A percentile compares a stretch with the other conserved stretches of the same genome.
Evolutionary conservation across 192 early-diverging fungal genomes (phyloP).

Genomic region (Backusella psychrophila): DNA sequence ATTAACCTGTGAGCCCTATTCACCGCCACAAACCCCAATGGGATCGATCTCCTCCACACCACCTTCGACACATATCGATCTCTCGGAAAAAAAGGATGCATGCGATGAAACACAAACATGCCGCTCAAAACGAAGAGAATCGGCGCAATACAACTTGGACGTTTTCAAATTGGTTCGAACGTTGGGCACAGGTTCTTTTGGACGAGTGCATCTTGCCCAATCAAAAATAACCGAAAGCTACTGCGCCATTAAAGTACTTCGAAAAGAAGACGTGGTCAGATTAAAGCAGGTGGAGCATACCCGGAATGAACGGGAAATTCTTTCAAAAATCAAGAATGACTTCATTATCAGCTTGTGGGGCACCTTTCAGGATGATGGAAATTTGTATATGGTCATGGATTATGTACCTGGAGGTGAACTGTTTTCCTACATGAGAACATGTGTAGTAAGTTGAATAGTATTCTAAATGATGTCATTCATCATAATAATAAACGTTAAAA

Average conservation of each 20-base stretch:
- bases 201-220: slow-evolving; percentile 88
- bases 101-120: background rate
- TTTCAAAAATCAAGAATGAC: slow-evolving; percentile 78
- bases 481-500: background rate
- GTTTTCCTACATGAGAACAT: slow-evolving; percentile 67
- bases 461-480: background rate
- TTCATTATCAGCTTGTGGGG: slow-evolving; percentile 88
- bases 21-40: slow-evolving; percentile 12
- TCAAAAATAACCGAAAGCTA: slow-evolving; percentile 71
- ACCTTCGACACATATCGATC: background rate
- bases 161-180: slow-evolving; percentile 82
- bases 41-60: background rate
- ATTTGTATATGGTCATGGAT: slow-evolving; percentile 91
- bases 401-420: slow-evolving; percentile 93
- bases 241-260: slow-evolving; percentile 93
- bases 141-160: slow-evolving; percentile 41
- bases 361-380: slow-evolving; percentile 84
- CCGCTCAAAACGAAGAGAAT: background rate
- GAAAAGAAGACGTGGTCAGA: slow-evolving; percentile 87
- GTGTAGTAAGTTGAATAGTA: slow-evolving; percentile 62
- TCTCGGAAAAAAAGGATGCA: background rate
- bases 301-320: slow-evolving; percentile 88
- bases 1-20: slow-evolving; percentile 7
- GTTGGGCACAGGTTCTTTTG: slow-evolving; percentile 92
- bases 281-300: slow-evolving; percentile 97